Base-by-base conservation (phyloP, 139 green algal genomes). In the Edaphochlamys debaryana region DNA sequence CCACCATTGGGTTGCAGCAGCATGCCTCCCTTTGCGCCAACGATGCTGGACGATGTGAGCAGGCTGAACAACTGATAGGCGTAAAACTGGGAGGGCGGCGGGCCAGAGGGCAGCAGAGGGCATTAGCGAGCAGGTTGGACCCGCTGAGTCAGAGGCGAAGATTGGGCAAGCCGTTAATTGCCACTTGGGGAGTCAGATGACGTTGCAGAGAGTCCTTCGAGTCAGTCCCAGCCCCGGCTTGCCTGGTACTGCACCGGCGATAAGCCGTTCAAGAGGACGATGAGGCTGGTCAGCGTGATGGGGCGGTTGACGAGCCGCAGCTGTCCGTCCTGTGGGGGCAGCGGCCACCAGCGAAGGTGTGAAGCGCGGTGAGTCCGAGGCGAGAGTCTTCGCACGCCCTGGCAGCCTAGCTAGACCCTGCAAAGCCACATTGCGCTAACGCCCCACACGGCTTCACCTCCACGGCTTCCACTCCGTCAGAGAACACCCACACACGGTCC, bases 211-310 rank as follows among this genome's bases (percentile, higher is more conserved):
- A n/a, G n/a, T n/a, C n/a, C n/a, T n/a, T n/a, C n/a, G n/a, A n/a
- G n/a, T n/a, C n/a, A n/a, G n/a, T n/a, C n/a, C n/a, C n/a, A n/a
- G n/a, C n/a, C n/a, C 63, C 30, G 8, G 4, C 63, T 38, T n/a
- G 54, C 37, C 38, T 72, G 67, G 37, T 54, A 72, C 36, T 72
- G 37, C 67, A n/a, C 37, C 20, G 67, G 67, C 23, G 67, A 72
- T 8, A 54, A 13, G 3, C 37, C 37, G 67, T 72, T 72, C 37
- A 72, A 11, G 20, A 72, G 19, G 6, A 72, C 37, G 20, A 72
- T 13, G 37, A 30, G 30, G 67, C 36, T 52, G 37, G 37, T 34
- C 19, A 56, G 37, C 20, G 7, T 20, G 67, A 52, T 72, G 67
- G 67, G 67, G 7, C 67, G 67, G 36, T 72, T 72, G 67, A 72